phyloP scores from a whole-genome alignment of 2,329 filamentous ascomycete genomes.

The Ophiocordyceps polyrhachis-furcata region DNA sequence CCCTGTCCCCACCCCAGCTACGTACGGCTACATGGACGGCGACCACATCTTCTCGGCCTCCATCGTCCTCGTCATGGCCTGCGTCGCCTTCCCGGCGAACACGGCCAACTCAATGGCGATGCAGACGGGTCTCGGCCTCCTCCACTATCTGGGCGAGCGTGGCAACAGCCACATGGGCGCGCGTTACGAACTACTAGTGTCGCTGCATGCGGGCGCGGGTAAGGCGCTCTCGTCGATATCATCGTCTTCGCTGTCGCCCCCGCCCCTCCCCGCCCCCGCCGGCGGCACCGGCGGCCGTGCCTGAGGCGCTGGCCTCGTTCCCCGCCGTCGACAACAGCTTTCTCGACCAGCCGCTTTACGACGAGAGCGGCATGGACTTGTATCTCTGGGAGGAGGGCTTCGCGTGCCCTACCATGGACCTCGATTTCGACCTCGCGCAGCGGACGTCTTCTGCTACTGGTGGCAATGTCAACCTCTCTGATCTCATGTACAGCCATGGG shows the following conservation, averaged over 20 bases:
- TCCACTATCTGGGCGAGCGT: background rate
- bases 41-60: constrained; percentile 16
- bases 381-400: constrained; percentile 20
- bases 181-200: background rate
- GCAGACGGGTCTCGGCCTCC: background rate
- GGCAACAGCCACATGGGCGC: background rate
- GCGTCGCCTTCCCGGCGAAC: background rate
- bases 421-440: constrained; percentile 14
- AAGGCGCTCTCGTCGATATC: constrained; percentile 30
- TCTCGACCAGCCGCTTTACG: constrained; percentile 12
- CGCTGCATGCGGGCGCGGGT: background rate
- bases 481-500: constrained; percentile 3
- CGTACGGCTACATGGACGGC: background rate
- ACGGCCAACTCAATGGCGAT: background rate
- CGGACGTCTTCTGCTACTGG: constrained; percentile 3
- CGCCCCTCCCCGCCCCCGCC: constrained; percentile 4
- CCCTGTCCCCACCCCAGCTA: no score
- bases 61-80: constrained; percentile 9
- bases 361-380: constrained; percentile 14
- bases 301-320: constrained; percentile 6
- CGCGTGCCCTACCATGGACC: constrained; percentile 15
- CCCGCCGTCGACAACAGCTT: constrained; percentile 11
- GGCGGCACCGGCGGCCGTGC: background rate
- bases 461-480: constrained; percentile 2
- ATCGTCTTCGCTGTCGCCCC: constrained; percentile 36